A percentile compares a stretch with the other conserved stretches of the same genome.
These are phyloP conservation scores for Colletotrichum sp. DNA, from an alignment of 2,329 filamentous ascomycete species.

Conservation along the genomic window DNA sequence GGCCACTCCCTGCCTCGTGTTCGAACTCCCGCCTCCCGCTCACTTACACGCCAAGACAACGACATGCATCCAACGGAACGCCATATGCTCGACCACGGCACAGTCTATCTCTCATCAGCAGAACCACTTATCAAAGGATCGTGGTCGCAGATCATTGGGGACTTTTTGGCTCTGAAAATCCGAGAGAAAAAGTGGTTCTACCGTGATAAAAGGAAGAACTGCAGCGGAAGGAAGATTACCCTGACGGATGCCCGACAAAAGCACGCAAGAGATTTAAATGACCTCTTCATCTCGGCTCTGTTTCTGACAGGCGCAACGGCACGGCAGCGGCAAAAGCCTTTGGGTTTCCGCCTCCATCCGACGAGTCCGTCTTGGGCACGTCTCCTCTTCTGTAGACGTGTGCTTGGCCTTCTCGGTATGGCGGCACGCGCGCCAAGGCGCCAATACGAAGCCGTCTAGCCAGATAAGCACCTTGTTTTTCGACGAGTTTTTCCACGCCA, in stretches of 20 bases:
- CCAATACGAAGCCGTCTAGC: neutral
- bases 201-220: neutral
- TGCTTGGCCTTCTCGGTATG: constrained; percentile 13
- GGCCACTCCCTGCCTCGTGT: neutral
- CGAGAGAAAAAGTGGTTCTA: neutral
- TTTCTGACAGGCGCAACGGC: neutral
- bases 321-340: neutral
- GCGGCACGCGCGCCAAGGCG: constrained; percentile 19
- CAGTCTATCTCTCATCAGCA: neutral
- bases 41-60: neutral
- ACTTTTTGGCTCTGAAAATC: neutral
- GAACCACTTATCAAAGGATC: neutral
- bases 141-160: neutral
- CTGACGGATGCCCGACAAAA: neutral
- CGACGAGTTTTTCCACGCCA: neutral
- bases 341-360: neutral
- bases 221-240: neutral
- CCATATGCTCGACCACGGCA: neutral
- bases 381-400: neutral
- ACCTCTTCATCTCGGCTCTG: constrained; percentile 1
- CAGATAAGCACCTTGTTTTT: constrained; percentile 2
- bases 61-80: neutral
- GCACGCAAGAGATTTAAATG: neutral
- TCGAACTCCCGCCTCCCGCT: neutral
- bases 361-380: neutral